Conservation (phyloP, 306 rosid genomes). For the Herpetospermum pedunculosum region DNA sequence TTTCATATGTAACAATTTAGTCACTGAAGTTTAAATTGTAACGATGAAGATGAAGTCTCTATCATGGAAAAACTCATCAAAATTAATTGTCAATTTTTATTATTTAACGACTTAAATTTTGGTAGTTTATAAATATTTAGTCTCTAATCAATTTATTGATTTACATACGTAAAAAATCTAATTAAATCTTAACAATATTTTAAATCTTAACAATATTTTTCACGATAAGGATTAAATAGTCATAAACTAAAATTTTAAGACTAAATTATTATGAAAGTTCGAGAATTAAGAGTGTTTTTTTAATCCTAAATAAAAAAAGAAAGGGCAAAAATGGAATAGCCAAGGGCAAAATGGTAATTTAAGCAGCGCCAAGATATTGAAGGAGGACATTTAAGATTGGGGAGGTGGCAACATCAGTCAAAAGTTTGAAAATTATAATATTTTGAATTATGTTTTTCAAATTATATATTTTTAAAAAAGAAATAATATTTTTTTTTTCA, state of each 20-base stretch:
- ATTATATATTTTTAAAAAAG: not conserved
- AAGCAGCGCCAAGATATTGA: not conserved
- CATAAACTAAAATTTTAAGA: too few relatives aligned
- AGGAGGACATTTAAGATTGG: not conserved
- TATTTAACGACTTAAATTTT: not conserved
- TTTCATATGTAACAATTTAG: too few relatives aligned
- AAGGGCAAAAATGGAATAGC: not conserved
- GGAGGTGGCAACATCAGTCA: constrained; percentile 58
- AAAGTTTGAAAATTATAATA: constrained; percentile 29
- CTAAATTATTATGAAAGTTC: too few relatives aligned
- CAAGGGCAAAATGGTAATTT: not conserved
- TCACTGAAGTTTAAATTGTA: too few relatives aligned
- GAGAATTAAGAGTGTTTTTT: too few relatives aligned
- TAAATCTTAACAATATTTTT: not conserved
- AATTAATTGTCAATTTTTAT: too few relatives aligned
- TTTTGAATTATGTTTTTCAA: not conserved
- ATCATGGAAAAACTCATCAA: too few relatives aligned
- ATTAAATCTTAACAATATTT: not conserved
- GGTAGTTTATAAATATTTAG: not conserved
- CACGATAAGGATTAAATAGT: too few relatives aligned
- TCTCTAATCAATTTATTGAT: not conserved
- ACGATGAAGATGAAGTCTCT: too few relatives aligned
- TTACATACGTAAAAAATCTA: not conserved
- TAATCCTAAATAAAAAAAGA: too few relatives aligned
- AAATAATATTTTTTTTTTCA: not conserved